Evolutionary conservation across 1,284 basidiomycete species (phyloP).

Genomic region (Ganoderma meredithae): DNA sequence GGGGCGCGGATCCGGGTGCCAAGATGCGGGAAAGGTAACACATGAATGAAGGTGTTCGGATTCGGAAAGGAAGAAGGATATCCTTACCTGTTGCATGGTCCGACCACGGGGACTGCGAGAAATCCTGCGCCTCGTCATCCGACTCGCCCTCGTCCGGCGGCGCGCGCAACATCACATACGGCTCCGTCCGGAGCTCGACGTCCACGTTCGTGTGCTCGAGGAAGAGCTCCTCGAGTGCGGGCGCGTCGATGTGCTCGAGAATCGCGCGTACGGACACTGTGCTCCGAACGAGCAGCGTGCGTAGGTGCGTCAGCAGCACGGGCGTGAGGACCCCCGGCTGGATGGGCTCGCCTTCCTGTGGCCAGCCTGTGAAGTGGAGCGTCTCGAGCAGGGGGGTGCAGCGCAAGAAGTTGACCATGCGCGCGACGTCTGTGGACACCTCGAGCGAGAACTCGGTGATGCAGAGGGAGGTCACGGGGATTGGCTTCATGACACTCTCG

Average conservation of each 20-base stretch:
- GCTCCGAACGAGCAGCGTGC: conserved; percentile 59
- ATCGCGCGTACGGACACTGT: conserved; percentile 69
- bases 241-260: conserved; percentile 65
- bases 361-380: conserved; percentile 62
- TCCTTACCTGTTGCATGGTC: conserved; percentile 62
- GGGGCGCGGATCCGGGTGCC: too few relatives aligned
- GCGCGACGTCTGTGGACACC: conserved; percentile 47
- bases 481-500: conserved; percentile 48
- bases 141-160: conserved; percentile 63
- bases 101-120: conserved; percentile 75
- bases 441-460: conserved; percentile 56
- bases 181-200: conserved; percentile 48
- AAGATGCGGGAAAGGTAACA: not conserved
- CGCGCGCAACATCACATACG: conserved; percentile 29
- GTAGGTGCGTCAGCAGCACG: conserved; percentile 60
- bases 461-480: conserved; percentile 62
- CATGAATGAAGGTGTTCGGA: not conserved
- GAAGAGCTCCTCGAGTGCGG: conserved; percentile 62
- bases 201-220: conserved; percentile 74
- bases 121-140: conserved; percentile 75
- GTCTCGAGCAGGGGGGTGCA: conserved; percentile 65
- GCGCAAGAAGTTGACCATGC: conserved; percentile 64
- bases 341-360: conserved; percentile 51
- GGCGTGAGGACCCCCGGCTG: conserved; percentile 42
- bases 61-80: not conserved